Conservation (phyloP, 164 flowering plant species). For the Magnolia kwangsiensis region DNA sequence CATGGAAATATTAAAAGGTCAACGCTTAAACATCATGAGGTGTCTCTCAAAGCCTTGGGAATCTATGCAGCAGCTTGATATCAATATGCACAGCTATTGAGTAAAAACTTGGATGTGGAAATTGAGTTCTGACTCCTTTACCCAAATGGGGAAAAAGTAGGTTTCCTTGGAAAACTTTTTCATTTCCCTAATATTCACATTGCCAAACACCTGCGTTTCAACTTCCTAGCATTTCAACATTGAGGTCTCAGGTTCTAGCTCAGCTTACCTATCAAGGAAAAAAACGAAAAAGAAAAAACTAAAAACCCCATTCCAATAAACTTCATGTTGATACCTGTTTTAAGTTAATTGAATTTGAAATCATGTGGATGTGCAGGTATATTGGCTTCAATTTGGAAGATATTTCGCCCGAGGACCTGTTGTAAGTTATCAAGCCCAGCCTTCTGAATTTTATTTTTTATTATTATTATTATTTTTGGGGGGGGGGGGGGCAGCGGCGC, state of each 20-base stretch:
- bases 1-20: too few relatives aligned
- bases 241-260: too few relatives aligned
- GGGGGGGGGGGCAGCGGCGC: too few relatives aligned
- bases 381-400: constrained; percentile 99
- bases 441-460: too few relatives aligned
- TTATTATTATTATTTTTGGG: too few relatives aligned
- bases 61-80: background rate
- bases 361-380: constrained; percentile 50
- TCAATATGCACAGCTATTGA: background rate
- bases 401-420: constrained; percentile 93
- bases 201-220: background rate
- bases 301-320: too few relatives aligned
- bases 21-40: background rate
- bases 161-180: background rate
- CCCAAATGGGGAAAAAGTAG: background rate
- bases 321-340: background rate
- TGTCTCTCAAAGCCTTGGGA: background rate
- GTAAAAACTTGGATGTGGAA: background rate
- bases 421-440: constrained; percentile 41
- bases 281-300: too few relatives aligned
- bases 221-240: too few relatives aligned
- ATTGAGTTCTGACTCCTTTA: background rate
- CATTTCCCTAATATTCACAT: background rate
- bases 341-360: background rate
- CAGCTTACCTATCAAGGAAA: too few relatives aligned